These are phyloP conservation scores for Ploettnerulaceae sp. DNA, from an alignment of 2,329 filamentous ascomycete genomes.

Conservation along the genomic window DNA sequence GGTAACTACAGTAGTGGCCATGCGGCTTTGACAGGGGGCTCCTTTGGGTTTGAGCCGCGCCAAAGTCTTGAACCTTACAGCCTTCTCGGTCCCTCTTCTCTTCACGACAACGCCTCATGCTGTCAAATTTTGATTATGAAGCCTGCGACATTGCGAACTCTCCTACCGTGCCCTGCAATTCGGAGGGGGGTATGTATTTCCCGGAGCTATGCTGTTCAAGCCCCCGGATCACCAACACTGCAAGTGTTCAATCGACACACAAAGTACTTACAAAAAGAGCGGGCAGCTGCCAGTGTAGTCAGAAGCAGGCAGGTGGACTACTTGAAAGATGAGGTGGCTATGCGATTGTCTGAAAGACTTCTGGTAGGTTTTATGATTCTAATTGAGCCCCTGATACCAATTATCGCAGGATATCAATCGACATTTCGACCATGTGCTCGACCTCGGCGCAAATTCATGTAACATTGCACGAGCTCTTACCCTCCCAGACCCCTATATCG, in stretches of 20 bases:
- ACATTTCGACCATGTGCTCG: constrained; percentile 75
- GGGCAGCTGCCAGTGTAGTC: constrained; percentile 66
- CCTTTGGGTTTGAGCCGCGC: constrained; percentile 14
- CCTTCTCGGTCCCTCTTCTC: constrained; percentile 11
- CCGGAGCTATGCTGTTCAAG: constrained; percentile 71
- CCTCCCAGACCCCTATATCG: constrained; percentile 60
- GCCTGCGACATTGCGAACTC: constrained; percentile 21
- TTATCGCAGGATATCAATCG: constrained; percentile 80
- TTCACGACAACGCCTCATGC: constrained; percentile 1
- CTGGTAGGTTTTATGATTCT: constrained; percentile 48
- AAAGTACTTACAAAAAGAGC: constrained; percentile 90
- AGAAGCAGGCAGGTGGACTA: constrained; percentile 82
- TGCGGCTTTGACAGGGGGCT: constrained; percentile 11
- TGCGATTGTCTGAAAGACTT: constrained; percentile 76
- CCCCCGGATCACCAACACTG: constrained; percentile 70
- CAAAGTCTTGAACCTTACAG: constrained; percentile 19
- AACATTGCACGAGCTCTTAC: constrained; percentile 83
- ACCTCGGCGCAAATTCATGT: constrained; percentile 93
- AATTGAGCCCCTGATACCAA: constrained; percentile 16
- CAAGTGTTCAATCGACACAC: constrained; percentile 86
- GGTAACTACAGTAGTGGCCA: constrained; percentile 7
- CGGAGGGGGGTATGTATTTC: constrained; percentile 24
- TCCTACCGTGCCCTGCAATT: constrained; percentile 21
- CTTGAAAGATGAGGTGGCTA: constrained; percentile 85
- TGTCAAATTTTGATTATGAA: constrained; percentile 25